Evolutionary conservation across 345 rosid species (phyloP).

Genomic region (Leavenworthia alabamica): DNA sequence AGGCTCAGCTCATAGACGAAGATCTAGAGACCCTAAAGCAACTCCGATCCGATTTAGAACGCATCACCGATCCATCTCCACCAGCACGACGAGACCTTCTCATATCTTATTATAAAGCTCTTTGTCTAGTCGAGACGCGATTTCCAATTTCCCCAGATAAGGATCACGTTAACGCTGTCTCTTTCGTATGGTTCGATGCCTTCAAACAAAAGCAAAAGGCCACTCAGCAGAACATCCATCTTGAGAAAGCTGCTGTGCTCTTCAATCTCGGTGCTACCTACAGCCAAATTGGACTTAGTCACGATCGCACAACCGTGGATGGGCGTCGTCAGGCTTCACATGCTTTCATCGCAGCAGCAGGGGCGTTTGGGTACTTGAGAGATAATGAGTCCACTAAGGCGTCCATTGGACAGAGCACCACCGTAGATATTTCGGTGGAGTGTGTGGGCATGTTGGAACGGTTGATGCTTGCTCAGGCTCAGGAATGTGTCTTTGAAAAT

Average conservation of each 20-base stretch:
- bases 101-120: slow-evolving; percentile 61
- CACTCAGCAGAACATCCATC: slow-evolving; percentile 79
- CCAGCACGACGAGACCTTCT: slow-evolving; percentile 77
- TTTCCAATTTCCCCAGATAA: slow-evolving; percentile 88
- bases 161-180: slow-evolving; percentile 71
- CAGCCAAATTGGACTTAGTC: slow-evolving; percentile 81
- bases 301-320: slow-evolving; percentile 72
- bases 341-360: slow-evolving; percentile 81
- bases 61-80: slow-evolving; percentile 65
- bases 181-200: slow-evolving; percentile 83
- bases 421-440: slow-evolving; percentile 79
- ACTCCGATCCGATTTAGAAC: slow-evolving; percentile 79
- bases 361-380: slow-evolving; percentile 65
- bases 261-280: slow-evolving; percentile 79
- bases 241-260: slow-evolving; percentile 87
- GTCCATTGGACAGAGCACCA: slow-evolving; percentile 59
- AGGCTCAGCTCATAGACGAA: slow-evolving; percentile 88
- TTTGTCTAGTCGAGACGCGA: slow-evolving; percentile 81
- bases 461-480: slow-evolving; percentile 94
- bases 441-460: slow-evolving; percentile 92
- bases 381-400: slow-evolving; percentile 80
- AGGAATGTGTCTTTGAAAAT: slow-evolving; percentile 95
- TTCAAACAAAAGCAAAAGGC: slow-evolving; percentile 83
- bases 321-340: slow-evolving; percentile 87
- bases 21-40: slow-evolving; percentile 69